These are phyloP conservation scores for Petunia axillaris DNA, from an alignment of 257 asterid species.

Conservation along the genomic window DNA sequence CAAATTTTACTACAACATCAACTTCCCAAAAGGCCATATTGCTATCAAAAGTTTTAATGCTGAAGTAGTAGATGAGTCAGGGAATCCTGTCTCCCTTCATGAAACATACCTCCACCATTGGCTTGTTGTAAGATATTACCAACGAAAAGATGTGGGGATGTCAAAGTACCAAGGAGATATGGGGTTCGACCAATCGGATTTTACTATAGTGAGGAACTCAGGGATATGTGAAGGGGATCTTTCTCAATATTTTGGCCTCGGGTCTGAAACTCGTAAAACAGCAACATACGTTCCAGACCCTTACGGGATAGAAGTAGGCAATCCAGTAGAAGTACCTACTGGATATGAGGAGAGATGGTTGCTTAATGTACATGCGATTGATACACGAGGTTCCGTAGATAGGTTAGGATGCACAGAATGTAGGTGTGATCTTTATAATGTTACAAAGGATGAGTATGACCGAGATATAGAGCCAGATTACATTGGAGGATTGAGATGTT, in stretches of 20 bases:
- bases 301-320: constrained; percentile 74
- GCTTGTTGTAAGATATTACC: constrained; percentile 54
- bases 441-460: constrained; percentile 50
- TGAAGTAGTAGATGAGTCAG: constrained; percentile 67
- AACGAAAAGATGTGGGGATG: constrained; percentile 35
- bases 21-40: constrained; percentile 74
- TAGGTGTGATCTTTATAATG: constrained; percentile 72
- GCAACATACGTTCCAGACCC: constrained; percentile 66
- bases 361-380: constrained; percentile 84
- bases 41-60: constrained; percentile 65
- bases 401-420: constrained; percentile 83
- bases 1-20: constrained; percentile 51
- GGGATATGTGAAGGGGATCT: constrained; percentile 64
- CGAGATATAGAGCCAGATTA: constrained; percentile 38
- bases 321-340: constrained; percentile 51
- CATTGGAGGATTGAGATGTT: constrained; percentile 72
- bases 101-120: constrained; percentile 87
- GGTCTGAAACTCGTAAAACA: constrained; percentile 85
- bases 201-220: constrained; percentile 39
- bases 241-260: constrained; percentile 76
- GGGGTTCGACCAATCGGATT: constrained; percentile 42
- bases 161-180: background rate
- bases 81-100: constrained; percentile 64
- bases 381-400: constrained; percentile 74
- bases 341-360: constrained; percentile 78